A percentile compares a stretch with the other conserved stretches of the same genome.
Evolutionary conservation across 306 rosid genomes (phyloP).

Genomic region (Neltuma alba): DNA sequence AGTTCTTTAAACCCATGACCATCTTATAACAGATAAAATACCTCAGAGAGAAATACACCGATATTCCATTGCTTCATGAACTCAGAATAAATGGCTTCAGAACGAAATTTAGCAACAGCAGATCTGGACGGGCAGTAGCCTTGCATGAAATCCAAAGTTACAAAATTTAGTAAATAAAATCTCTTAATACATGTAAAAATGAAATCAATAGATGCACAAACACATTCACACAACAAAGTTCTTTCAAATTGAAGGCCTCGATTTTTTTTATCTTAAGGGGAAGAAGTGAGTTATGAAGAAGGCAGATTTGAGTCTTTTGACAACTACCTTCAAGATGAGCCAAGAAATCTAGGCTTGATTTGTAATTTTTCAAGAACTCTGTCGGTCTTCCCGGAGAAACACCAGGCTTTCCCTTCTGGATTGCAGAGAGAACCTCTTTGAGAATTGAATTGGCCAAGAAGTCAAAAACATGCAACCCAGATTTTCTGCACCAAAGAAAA

Average conservation of each 20-base stretch:
- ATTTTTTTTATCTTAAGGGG: conserved; percentile 19
- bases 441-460: conserved; percentile 97
- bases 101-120: conserved; percentile 88
- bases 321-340: conserved; percentile 81
- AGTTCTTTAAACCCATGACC: conserved; percentile 22
- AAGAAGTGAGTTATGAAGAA: conserved; percentile 15
- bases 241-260: conserved; percentile 7
- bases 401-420: conserved; percentile 94
- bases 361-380: conserved; percentile 88
- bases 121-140: conserved; percentile 90
- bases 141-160: conserved; percentile 58
- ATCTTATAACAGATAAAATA: conserved; percentile 44
- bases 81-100: conserved; percentile 72
- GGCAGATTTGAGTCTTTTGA: conserved; percentile 5
- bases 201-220: conserved; percentile 17
- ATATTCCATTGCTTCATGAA: conserved; percentile 98
- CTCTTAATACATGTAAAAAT: conserved; percentile 21
- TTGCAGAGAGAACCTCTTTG: conserved; percentile 88
- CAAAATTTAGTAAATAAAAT: conserved; percentile 35
- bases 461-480: conserved; percentile 94
- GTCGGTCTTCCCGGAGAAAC: conserved; percentile 98
- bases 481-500: conserved; percentile 72
- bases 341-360: conserved; percentile 88
- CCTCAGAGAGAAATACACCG: conserved; percentile 97
- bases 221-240: conserved; percentile 17